Evolutionary conservation across 2,329 filamentous ascomycete genomes (phyloP), one percentile per base, ranked within the genome.

Genomic region (Epichloe baconii): DNA sequence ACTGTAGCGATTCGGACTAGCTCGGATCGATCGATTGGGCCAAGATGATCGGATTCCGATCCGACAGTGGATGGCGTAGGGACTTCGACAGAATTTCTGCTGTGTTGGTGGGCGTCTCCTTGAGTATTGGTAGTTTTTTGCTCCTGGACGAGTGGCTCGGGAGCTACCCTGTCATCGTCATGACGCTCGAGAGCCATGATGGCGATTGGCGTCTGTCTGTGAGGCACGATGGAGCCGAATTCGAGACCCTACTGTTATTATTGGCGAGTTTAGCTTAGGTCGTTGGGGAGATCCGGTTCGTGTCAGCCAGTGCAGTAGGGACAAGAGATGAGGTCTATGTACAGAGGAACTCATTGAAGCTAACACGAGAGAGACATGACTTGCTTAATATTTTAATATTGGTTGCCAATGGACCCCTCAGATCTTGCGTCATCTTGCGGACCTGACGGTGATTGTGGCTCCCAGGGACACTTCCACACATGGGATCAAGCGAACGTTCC

Each of bases 1-100:
- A 59, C 63, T 0, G 68, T 71, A 1, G 70, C 70, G 38, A 72
- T 66, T 4, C 62, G 61, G 19, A 67, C 63, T 14, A 72, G 61
- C 51, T 72, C 69, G 2, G 54, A 58, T n/a, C 61, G 60, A 46
- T 67, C 40, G 11, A 54, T 44, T n/a, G 50, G 47, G 23, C 53
- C 52, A 38, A 45, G 37, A 19, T 50, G 15, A 12, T 52, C 48
- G 12, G 45, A 34, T 2, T 49, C 45, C 4, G 31, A 36, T 19
- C 47, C 52, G 5, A 12, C n/a, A 12, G 37, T n/a, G 5, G 46
- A 47, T 10, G 42, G n/a, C 17, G 15, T 26, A 21, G 46, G 42
- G 14, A 2, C 34, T 15, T 54, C 43, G 21, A 49, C 23, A 7
- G 50, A 52, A 12, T 34, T 7, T 50, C 38, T 40, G n/a, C 44